These are phyloP conservation scores for Candida corydali DNA, from an alignment of 805 yeast species.

Conservation along the genomic window DNA sequence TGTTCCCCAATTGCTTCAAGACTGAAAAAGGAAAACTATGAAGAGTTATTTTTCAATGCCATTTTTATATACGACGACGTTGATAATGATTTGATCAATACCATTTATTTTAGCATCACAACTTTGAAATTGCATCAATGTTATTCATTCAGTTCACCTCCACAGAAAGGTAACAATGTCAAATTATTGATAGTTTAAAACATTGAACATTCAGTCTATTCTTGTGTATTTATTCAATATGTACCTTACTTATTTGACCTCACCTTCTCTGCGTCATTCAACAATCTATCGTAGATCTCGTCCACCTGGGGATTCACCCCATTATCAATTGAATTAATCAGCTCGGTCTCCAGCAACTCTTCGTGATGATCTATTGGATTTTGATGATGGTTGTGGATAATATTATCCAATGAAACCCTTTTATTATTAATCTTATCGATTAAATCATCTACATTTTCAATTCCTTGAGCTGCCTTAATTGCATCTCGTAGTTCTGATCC, in stretches of 20 bases:
- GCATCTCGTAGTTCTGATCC: conserved; percentile 55
- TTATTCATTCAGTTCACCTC: too few relatives aligned
- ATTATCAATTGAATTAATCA: conserved; percentile 10
- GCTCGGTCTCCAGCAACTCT: conserved; percentile 17
- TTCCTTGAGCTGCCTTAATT: conserved; percentile 72
- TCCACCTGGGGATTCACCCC: conserved; percentile 49
- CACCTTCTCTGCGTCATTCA: conserved; percentile 64
- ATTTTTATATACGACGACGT: too few relatives aligned
- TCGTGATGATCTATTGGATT: neutral
- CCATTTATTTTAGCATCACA: neutral
- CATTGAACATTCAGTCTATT: too few relatives aligned
- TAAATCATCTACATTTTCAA: conserved; percentile 62
- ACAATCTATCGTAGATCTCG: conserved; percentile 66
- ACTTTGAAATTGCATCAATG: neutral
- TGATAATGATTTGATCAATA: neutral
- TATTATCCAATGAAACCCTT: conserved; percentile 44
- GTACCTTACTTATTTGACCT: conserved; percentile 42
- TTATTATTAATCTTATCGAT: conserved; percentile 61
- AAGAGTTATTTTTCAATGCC: too few relatives aligned
- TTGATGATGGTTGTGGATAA: neutral
- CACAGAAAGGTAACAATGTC: too few relatives aligned
- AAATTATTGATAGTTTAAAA: too few relatives aligned
- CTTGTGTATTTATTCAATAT: too few relatives aligned
- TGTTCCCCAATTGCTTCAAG: too few relatives aligned
- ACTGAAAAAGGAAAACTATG: too few relatives aligned